Evolutionary conservation across 176 grass and related monocot species (phyloP).

Genomic region (Eleusine coracana): DNA sequence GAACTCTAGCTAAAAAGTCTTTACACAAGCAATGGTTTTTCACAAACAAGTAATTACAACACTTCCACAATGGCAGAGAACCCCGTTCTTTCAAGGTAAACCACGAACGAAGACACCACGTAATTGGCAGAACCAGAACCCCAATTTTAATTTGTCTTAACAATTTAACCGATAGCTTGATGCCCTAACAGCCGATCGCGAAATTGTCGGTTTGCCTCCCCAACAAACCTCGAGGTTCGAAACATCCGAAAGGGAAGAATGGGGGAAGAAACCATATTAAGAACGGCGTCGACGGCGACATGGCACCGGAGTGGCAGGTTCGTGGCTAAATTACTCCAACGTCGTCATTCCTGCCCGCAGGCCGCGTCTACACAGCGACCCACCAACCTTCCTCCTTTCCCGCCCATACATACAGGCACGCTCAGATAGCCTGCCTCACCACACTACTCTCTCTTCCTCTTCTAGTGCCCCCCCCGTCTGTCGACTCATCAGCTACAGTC

Average conservation of each 20-base stretch:
- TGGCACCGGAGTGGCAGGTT: slow-evolving; percentile 24
- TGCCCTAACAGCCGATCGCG: slow-evolving; percentile 14
- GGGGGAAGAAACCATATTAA: background rate
- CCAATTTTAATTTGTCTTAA: background rate
- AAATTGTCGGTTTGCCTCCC: background rate
- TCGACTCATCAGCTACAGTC: background rate
- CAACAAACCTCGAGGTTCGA: slow-evolving; percentile 15
- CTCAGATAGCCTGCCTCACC: background rate
- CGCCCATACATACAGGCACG: slow-evolving; percentile 35
- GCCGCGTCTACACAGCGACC: slow-evolving; percentile 24
- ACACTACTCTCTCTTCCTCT: too few relatives aligned
- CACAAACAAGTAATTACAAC: too few relatives aligned
- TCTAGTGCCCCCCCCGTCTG: background rate
- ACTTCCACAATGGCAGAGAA: background rate
- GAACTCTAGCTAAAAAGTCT: background rate
- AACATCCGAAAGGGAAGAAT: background rate
- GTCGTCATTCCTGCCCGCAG: background rate
- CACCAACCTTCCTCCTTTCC: slow-evolving; percentile 4
- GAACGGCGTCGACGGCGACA: slow-evolving; percentile 3
- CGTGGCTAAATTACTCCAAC: slow-evolving; percentile 5
- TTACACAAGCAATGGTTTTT: too few relatives aligned
- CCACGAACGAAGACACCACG: background rate
- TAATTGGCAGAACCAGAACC: background rate
- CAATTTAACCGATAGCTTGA: background rate
- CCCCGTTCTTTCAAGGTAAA: background rate